phyloP scores from a whole-genome alignment of 805 yeast genomes.

The Kockiozyma suomiensis region DNA sequence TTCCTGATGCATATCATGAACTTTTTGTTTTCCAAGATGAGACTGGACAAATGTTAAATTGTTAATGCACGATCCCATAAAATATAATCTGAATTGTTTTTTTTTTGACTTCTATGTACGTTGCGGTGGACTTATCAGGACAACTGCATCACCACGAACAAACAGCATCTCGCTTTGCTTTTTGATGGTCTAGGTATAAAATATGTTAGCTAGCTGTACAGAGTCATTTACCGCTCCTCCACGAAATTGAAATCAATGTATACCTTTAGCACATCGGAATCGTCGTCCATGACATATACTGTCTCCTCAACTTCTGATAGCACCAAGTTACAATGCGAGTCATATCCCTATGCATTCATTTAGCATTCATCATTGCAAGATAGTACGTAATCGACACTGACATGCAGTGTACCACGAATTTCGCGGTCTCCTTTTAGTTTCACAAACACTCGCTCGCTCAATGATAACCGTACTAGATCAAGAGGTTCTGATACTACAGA shows the following conservation, averaged over 20 bases:
- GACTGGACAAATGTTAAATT: no score
- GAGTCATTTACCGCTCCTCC: not conserved
- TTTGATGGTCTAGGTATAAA: constrained; percentile 49
- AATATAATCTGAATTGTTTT: no score
- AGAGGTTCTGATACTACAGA: constrained; percentile 66
- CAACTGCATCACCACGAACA: constrained; percentile 97
- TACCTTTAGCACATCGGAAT: constrained; percentile 42
- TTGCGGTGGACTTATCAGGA: constrained; percentile 62
- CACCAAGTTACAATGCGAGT: constrained; percentile 94
- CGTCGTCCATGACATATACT: constrained; percentile 60
- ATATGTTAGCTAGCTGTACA: not conserved
- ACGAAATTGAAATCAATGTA: not conserved
- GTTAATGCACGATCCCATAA: no score
- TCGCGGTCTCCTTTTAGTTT: constrained; percentile 95
- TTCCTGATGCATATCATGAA: no score
- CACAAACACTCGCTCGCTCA: constrained; percentile 84
- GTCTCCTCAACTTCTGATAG: constrained; percentile 90
- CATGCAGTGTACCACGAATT: constrained; percentile 84
- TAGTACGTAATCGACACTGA: constrained; percentile 45
- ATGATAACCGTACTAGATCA: constrained; percentile 78
- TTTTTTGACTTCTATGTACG: constrained; percentile 2
- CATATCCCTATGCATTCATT: constrained; percentile 62
- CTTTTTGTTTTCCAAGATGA: no score
- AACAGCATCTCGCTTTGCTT: constrained; percentile 80
- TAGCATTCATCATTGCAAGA: no score